Percentiles rank a stretch among this genome's conserved stretches.
phyloP scores from a whole-genome alignment of 2,329 filamentous ascomycete species.

The Phoma herbarum region DNA sequence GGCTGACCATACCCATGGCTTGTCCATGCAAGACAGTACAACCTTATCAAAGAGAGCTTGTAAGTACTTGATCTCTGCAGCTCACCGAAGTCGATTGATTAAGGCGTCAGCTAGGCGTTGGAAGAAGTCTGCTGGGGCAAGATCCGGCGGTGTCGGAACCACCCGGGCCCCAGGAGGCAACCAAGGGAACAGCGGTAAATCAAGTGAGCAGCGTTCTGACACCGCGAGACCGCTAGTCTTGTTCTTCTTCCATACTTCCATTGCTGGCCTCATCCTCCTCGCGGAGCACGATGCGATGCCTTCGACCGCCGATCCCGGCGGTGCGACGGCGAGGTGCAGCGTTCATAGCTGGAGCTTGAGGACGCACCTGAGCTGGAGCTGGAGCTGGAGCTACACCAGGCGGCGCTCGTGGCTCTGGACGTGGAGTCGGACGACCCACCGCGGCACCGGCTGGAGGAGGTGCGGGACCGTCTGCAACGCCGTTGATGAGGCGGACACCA shows the following conservation, averaged over 20 bases:
- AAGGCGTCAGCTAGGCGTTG: not conserved
- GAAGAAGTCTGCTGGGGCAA: no score
- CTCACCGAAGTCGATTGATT: not conserved
- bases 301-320: no score
- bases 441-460: no score
- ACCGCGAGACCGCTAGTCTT: not conserved
- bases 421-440: no score
- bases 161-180: no score
- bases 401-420: no score
- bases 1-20: not conserved
- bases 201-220: not conserved
- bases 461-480: not conserved
- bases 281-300: not conserved
- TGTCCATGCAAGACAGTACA: not conserved
- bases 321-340: no score
- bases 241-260: not conserved
- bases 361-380: not conserved
- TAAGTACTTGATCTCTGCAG: not conserved
- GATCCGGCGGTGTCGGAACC: no score
- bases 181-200: no score
- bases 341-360: no score
- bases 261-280: not conserved
- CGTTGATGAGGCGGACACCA: constrained; percentile 2
- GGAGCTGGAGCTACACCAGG: no score
- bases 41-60: not conserved